Conservation (phyloP, 805 yeast genomes). For the Kazachstania africana region DNA sequence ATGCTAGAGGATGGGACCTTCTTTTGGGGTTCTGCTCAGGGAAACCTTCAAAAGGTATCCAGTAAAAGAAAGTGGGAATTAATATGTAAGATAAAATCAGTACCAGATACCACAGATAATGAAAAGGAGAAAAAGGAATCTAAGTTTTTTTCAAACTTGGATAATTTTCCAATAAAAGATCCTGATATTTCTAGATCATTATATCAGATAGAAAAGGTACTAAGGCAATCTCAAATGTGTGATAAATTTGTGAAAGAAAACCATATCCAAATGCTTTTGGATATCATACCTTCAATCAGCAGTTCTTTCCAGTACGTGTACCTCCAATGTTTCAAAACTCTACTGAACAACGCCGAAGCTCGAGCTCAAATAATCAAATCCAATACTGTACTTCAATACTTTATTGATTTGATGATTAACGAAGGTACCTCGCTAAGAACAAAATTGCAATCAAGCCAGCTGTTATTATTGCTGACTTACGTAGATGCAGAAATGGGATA, state of each 20-base stretch:
- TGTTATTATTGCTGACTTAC: slow-evolving; percentile 18
- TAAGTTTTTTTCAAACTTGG: background rate
- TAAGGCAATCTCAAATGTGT: slow-evolving; percentile 14
- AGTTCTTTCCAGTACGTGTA: slow-evolving; percentile 10
- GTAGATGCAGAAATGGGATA: slow-evolving; percentile 17
- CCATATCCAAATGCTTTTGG: slow-evolving; percentile 7
- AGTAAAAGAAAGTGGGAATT: slow-evolving; percentile 22
- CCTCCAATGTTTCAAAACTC: slow-evolving; percentile 18
- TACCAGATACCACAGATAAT: background rate
- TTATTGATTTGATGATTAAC: slow-evolving; percentile 9
- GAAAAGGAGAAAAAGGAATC: background rate
- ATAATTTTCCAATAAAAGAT: slow-evolving; percentile 2
- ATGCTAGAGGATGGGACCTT: slow-evolving; percentile 16
- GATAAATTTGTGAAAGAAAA: slow-evolving; percentile 9
- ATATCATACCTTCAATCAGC: slow-evolving; percentile 3
- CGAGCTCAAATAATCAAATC: slow-evolving; percentile 8
- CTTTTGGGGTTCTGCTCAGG: slow-evolving; percentile 20
- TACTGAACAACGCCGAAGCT: slow-evolving; percentile 13
- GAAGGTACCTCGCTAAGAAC: slow-evolving; percentile 9
- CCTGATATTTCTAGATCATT: slow-evolving; percentile 7
- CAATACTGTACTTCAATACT: slow-evolving; percentile 7
- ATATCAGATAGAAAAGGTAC: slow-evolving; percentile 18
- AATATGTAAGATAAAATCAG: slow-evolving; percentile 12
- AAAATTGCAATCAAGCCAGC: slow-evolving; percentile 14
- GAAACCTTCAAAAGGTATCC: slow-evolving; percentile 13